These are phyloP conservation scores for Penicillium daleae DNA, from an alignment of 495 filamentous ascomycete genomes.

Conservation along the genomic window DNA sequence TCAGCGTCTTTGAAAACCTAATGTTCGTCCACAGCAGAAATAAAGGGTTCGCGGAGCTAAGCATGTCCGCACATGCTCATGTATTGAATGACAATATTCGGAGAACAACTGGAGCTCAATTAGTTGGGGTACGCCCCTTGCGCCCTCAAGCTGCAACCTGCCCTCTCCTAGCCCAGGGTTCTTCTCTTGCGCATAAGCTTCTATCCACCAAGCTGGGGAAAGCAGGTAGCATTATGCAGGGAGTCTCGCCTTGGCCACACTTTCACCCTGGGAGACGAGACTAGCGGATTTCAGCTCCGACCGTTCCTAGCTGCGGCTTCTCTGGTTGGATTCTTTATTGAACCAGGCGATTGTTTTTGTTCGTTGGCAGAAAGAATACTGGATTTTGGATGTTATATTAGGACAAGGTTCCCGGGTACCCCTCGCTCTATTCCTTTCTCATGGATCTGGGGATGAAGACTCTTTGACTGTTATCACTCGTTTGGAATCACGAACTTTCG, in stretches of 20 bases:
- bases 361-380: background rate
- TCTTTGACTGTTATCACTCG: constrained; percentile 12
- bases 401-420: background rate
- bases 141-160: constrained; percentile 23
- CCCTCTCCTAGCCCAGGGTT: constrained; percentile 18
- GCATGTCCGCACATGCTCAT: background rate
- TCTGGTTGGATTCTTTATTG: constrained; percentile 24
- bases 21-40: background rate
- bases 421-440: background rate
- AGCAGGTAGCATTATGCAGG: constrained; percentile 27
- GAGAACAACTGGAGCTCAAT: constrained; percentile 2
- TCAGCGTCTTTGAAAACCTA: background rate
- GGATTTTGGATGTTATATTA: background rate
- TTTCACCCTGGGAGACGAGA: constrained; percentile 17
- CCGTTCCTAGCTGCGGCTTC: constrained; percentile 17
- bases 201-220: constrained; percentile 28
- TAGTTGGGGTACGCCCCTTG: constrained; percentile 29
- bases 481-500: constrained; percentile 5
- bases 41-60: constrained; percentile 5
- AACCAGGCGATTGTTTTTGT: background rate
- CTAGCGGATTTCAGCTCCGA: constrained; percentile 26
- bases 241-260: constrained; percentile 12
- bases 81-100: constrained; percentile 7
- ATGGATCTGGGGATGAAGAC: constrained; percentile 4
- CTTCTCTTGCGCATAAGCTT: background rate